These are phyloP conservation scores for Sporormia fimetaria DNA, from an alignment of 495 filamentous ascomycete genomes.

Conservation along the genomic window DNA sequence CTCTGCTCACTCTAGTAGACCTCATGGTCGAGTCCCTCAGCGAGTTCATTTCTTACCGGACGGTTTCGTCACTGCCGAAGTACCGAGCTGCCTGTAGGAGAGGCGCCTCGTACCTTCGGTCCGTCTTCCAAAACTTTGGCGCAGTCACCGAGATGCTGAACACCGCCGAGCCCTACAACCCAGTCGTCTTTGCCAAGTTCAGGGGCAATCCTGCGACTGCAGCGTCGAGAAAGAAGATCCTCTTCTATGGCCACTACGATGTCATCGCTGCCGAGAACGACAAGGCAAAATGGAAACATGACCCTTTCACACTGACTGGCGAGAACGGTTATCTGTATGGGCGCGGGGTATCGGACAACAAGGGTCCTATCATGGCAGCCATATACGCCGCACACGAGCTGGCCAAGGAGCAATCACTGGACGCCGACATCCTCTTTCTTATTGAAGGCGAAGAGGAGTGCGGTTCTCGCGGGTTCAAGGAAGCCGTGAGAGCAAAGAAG, in stretches of 20 bases:
- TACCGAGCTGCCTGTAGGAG: slow-evolving; percentile 84
- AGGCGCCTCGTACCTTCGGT: slow-evolving; percentile 80
- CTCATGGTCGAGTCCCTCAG: slow-evolving; percentile 72
- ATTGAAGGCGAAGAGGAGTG: slow-evolving; percentile 97
- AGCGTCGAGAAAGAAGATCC: slow-evolving; percentile 61
- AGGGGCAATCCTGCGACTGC: slow-evolving; percentile 49
- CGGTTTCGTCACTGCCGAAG: slow-evolving; percentile 71
- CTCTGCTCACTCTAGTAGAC: slow-evolving; percentile 36
- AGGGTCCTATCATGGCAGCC: slow-evolving; percentile 86
- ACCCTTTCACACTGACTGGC: slow-evolving; percentile 77
- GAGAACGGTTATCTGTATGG: slow-evolving; percentile 91
- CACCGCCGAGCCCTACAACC: slow-evolving; percentile 60
- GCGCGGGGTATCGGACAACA: slow-evolving; percentile 94
- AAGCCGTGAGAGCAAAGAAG: slow-evolving; percentile 66
- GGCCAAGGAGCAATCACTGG: slow-evolving; percentile 60
- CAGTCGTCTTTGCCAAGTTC: slow-evolving; percentile 83
- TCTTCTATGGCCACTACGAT: slow-evolving; percentile 98
- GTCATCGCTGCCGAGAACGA: slow-evolving; percentile 87
- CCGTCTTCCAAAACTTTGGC: slow-evolving; percentile 80
- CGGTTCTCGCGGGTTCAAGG: slow-evolving; percentile 77
- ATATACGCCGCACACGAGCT: slow-evolving; percentile 86
- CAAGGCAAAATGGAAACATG: slow-evolving; percentile 62
- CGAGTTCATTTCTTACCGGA: slow-evolving; percentile 81
- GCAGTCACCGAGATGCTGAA: slow-evolving; percentile 77
- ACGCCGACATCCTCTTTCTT: slow-evolving; percentile 79